Base-by-base conservation (phyloP, 2,329 filamentous ascomycete species). In the Colletotrichum sp. region DNA sequence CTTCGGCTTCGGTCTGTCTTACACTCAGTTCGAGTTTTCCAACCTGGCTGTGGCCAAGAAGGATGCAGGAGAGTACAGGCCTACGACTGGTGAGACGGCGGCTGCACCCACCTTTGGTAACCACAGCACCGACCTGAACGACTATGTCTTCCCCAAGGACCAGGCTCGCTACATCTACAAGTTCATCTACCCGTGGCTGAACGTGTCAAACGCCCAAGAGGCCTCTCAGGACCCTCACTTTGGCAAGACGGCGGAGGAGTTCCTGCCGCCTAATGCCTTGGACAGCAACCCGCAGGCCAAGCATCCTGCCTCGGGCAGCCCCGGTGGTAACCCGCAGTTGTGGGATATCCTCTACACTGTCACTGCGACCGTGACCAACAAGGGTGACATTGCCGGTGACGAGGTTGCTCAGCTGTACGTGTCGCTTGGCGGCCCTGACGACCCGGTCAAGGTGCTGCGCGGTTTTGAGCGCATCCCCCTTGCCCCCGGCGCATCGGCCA, bases 361-460 rank as follows among this genome's bases (percentile, higher is more conserved):
- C 21, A 90, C 90, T 1, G 93, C 92, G 0, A 92, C 90, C 18
- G 89, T 97, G 77, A 93, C 89, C 78, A 97, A 98, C 88, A 95
- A 90, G 4, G 95, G 95, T 39, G 80, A 84, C 0, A 79, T 92
- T 0, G 87, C 84, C 2, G 94, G 94, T 32, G 93, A 95, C 55
- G 94, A 95, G 81, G 89, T 97, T 2, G 89, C 93, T 0, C 95
- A 97, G 87, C 85, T 96, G 16, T 96, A 99, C 84, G 82, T 99
- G 71, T 92, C 90, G 34, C 94, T 98, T 4, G 96, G 96, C 66
- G 96, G 95, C 0, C 90, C 93, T 1, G 89, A 93, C 48, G 94
- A 98, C 81, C 91, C 92, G 4, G 84, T 87, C 4, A 86, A 89
- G 30, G 88, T 92, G 4, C 92, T 99, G 16, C 93, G 96, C 77